phyloP scores from a whole-genome alignment of 441 rosid genomes.

The Isatis lusitanica region DNA sequence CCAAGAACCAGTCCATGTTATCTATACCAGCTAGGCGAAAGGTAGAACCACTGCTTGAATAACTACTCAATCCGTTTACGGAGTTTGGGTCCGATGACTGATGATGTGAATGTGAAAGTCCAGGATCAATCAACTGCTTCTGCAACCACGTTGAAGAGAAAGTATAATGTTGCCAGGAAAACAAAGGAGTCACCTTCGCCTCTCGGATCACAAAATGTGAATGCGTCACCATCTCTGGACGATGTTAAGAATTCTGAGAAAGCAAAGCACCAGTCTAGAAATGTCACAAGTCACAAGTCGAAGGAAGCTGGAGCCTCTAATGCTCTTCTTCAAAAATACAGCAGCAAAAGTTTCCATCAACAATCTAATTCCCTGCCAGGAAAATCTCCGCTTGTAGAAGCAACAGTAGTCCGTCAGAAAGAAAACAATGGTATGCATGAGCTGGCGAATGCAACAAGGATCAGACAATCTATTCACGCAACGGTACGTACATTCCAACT shows the following conservation, averaged over 20 bases:
- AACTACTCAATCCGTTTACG: slow-evolving; percentile 40
- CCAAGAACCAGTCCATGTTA: slow-evolving; percentile 60
- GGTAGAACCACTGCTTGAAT: slow-evolving; percentile 41
- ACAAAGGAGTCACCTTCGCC: slow-evolving; percentile 44
- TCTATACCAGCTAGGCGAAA: slow-evolving; percentile 46
- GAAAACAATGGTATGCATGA: slow-evolving; percentile 58
- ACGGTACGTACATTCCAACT: slow-evolving; percentile 51
- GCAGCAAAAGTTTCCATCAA: slow-evolving; percentile 49
- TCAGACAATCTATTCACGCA: slow-evolving; percentile 48
- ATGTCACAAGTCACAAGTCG: slow-evolving; percentile 42
- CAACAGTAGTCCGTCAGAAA: slow-evolving; percentile 45
- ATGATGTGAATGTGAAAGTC: slow-evolving; percentile 43
- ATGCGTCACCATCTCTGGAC: slow-evolving; percentile 40
- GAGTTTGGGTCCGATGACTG: slow-evolving; percentile 39
- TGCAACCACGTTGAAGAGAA: slow-evolving; percentile 57
- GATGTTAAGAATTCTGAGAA: slow-evolving; percentile 54
- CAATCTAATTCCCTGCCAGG: slow-evolving; percentile 56
- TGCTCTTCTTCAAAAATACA: slow-evolving; percentile 50
- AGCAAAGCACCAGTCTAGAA: slow-evolving; percentile 50
- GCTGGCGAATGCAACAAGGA: slow-evolving; percentile 59
- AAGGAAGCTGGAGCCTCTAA: slow-evolving; percentile 58
- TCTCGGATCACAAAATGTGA: slow-evolving; percentile 50
- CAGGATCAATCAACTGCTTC: slow-evolving; percentile 50
- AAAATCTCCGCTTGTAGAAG: slow-evolving; percentile 45
- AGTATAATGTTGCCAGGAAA: slow-evolving; percentile 52